phyloP scores from a whole-genome alignment of 2,329 filamentous ascomycete genomes.

The Cadophora luteo-olivacea region DNA sequence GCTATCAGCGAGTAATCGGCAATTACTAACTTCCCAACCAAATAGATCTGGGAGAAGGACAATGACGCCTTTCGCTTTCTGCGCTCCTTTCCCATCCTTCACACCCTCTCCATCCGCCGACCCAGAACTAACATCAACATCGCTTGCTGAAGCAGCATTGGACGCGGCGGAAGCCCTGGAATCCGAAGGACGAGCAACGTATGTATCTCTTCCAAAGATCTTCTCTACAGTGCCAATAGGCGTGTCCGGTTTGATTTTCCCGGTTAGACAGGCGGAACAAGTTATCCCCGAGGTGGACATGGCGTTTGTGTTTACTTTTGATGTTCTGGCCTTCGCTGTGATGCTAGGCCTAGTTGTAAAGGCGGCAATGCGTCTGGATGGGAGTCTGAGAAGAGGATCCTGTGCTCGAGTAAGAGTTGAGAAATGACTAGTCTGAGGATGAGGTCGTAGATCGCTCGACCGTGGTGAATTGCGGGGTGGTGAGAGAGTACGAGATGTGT shows the following conservation, averaged over 20 bases:
- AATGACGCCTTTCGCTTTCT: constrained; percentile 48
- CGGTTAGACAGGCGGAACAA: constrained; percentile 4
- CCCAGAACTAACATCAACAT: background rate
- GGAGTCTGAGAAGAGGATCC: background rate
- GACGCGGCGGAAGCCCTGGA: background rate
- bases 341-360: background rate
- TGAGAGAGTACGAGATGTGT: background rate
- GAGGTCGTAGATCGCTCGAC: background rate
- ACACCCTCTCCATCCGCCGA: background rate
- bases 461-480: background rate
- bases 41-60: constrained; percentile 57
- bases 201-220: background rate
- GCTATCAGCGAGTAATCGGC: constrained; percentile 52
- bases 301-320: background rate
- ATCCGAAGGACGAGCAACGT: background rate
- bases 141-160: background rate
- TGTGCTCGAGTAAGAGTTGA: background rate
- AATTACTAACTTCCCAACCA: constrained; percentile 55
- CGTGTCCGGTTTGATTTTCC: background rate
- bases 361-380: too few species aligned
- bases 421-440: background rate
- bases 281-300: constrained; percentile 5
- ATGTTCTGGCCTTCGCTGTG: background rate
- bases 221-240: background rate
- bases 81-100: background rate